These are phyloP conservation scores for Botrytis fabae DNA, from an alignment of 2,329 filamentous ascomycete species.

Conservation along the genomic window DNA sequence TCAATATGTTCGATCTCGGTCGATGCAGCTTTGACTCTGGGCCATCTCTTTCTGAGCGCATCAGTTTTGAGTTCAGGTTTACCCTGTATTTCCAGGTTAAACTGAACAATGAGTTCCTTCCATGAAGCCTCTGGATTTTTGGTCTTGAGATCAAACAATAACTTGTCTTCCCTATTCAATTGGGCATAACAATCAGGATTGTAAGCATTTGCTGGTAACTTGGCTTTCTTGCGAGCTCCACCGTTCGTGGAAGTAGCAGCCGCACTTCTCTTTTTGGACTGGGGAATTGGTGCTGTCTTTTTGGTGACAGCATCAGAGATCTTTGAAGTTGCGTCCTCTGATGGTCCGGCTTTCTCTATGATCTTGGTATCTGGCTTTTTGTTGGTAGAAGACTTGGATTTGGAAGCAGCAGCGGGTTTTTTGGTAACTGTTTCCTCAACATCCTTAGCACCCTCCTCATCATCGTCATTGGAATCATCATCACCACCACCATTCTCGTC, in stretches of 20 bases:
- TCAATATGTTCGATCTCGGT: background rate
- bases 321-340: background rate
- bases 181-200: background rate
- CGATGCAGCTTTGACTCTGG: background rate
- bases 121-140: background rate
- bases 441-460: background rate
- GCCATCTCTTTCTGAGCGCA: background rate
- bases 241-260: no score
- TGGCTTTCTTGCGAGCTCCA: background rate
- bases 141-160: background rate
- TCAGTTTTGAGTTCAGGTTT: background rate
- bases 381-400: background rate
- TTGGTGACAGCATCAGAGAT: background rate
- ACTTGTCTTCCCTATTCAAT: constrained; percentile 2
- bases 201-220: background rate
- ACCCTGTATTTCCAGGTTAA: background rate
- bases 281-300: background rate
- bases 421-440: background rate
- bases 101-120: background rate
- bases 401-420: background rate
- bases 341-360: background rate
- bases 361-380: background rate
- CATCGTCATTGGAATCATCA: background rate
- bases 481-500: background rate
- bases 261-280: background rate